Evolutionary conservation across 2,329 filamentous ascomycete species (phyloP).

Genomic region (Camillea tinctor): DNA sequence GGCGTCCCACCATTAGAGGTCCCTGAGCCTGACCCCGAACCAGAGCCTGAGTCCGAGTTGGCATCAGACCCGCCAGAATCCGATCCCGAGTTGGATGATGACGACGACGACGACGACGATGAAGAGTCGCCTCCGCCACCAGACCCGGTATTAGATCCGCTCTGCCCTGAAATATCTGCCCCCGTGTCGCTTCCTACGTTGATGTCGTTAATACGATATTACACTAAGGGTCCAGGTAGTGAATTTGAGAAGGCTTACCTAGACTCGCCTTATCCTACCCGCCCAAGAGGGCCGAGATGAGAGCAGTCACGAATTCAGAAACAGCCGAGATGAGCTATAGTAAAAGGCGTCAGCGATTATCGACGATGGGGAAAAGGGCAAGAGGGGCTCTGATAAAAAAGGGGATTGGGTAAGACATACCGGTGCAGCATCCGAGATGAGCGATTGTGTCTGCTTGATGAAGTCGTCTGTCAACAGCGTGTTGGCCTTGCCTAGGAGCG

Average conservation of each 20-base stretch:
- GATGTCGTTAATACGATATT: neutral
- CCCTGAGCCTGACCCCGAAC: neutral
- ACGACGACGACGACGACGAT: neutral
- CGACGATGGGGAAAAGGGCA: too few relatives aligned
- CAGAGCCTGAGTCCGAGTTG: neutral
- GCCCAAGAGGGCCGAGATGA: conserved; percentile 3
- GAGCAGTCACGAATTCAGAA: conserved; percentile 7
- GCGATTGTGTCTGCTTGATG: conserved; percentile 24
- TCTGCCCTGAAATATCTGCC: neutral
- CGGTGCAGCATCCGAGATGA: conserved; percentile 26
- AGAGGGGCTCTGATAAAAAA: too few relatives aligned
- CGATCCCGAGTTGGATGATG: neutral
- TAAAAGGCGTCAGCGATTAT: neutral
- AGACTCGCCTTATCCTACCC: conserved; percentile 5
- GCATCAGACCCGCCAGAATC: too few relatives aligned
- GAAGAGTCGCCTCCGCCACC: neutral
- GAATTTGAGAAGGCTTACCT: neutral
- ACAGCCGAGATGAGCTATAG: conserved; percentile 5
- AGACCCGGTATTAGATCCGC: neutral
- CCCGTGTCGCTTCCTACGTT: neutral
- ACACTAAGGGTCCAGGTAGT: neutral
- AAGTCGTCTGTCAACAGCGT: conserved; percentile 25
- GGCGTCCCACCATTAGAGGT: neutral
- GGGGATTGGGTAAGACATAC: neutral
- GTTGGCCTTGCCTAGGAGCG: conserved; percentile 30